Evolutionary conservation across 768 basidiomycete genomes (phyloP), one percentile per base, ranked within the genome.

Genomic region (Russula olivacea): DNA sequence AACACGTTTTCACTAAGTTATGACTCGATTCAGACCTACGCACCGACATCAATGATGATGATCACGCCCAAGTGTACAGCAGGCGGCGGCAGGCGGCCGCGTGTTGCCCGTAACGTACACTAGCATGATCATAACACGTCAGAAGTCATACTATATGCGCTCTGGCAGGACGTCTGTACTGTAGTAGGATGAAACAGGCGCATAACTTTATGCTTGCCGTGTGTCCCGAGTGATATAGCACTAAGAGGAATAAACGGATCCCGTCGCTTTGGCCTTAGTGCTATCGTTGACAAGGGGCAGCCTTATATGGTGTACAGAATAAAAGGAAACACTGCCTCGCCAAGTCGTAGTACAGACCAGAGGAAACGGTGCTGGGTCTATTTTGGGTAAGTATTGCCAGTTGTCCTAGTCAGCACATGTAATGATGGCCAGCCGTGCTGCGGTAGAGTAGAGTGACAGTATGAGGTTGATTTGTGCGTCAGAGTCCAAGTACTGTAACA

Each of bases 201-300:
- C 28, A 51, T 19, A 14, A 17, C 21, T 53, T 43, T 5, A 45
- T 32, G 19, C 9, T 56, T 1, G 3, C 41, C 25, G 25, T 5
- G 14, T 41, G 23, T 55, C 9, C 54, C 40, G 55, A 30, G 55
- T 56, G 55, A 56, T 32, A 19, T 30, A n/a, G 55, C 55, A 55
- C 25, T 30, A 30, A 30, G 25, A n/a, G 40, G 55, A 17, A 30
- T 45, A 19, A 2, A 2, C 19, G 12, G 21, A 17, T 30, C 4
- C 52, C 52, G 34, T 28, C 6, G 14, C 48, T 14, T 12, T 49
- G 23, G 23, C 48, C 45, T 19, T 11, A 45, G 21, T 21, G 7
- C 48, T 25, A 4, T 49, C 15, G 23, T 51, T 30, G 28, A 51
- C 51, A n/a, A 34, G 32, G 11, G 19, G 23, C 47, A 10, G 9